Evolutionary conservation across 2,329 filamentous ascomycete species (phyloP), one percentile per base, ranked within the genome.

Genomic region (Aureobasidium mangrovei): DNA sequence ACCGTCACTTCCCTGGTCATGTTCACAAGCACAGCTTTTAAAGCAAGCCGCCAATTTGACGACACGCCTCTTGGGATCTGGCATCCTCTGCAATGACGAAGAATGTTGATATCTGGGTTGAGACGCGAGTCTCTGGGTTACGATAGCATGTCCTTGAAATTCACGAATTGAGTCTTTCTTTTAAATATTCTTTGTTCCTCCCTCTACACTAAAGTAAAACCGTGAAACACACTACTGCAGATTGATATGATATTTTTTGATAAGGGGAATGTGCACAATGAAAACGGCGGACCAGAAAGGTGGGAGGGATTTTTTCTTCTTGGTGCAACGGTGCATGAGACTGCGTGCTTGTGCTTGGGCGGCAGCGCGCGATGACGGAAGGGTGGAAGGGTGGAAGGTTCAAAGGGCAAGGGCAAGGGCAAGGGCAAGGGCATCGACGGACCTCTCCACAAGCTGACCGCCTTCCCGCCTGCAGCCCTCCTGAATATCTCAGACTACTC

Each of bases 1-100:
- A 51, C 27, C 56, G 56, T 38, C 59, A 59, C 42, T 51, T 54
- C 12, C 51, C 56, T 32, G 31, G 5, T 27, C 44, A 44, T 33
- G 38, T 52, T 24, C 29, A 54, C 53, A 52, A 54, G 29, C 35
- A 41, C 36, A 42, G 43, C 35, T 47, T 53, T 9, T 53, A 26
- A 40, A 24, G 7, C 27, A 36, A 28, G 31, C 26, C 24, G 10
- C 27, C 27, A 43, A 31, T 7, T 27, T 56, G 24, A 52, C 26
- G 48, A 43, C 38, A 7, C 31, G 4, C n/a, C 8, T 12, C 3
- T 27, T 3, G 12, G 48, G 48, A 52, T 43, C 48, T 26, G 48
- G 48, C 32, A 52, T 52, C 48, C 39, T 43, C 6, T 41, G 36
- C 28, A n/a, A 51, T 33, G 47, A 33, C 2, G 32, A 18, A 33